These are phyloP conservation scores for Fraxinus baroniana DNA, from an alignment of 305 asterid species.

Conservation along the genomic window DNA sequence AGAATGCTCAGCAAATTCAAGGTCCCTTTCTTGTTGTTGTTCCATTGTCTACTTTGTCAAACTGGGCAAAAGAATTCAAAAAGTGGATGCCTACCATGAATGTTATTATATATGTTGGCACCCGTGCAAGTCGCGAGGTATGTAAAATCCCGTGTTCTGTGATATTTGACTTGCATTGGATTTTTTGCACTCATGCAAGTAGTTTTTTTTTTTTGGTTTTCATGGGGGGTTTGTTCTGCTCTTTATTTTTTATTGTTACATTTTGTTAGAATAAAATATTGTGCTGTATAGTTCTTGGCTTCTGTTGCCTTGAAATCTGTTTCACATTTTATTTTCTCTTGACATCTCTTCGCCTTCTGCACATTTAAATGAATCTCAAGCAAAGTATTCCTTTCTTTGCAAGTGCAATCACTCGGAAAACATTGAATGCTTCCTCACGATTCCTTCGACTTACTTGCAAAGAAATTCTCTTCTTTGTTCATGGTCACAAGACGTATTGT, in stretches of 20 bases:
- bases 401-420: conserved; percentile 8
- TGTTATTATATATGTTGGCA: conserved; percentile 88
- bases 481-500: conserved; percentile 1
- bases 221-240: conserved; percentile 7
- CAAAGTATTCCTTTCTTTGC: neutral
- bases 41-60: conserved; percentile 93
- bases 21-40: conserved; percentile 99
- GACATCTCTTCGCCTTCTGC: conserved; percentile 12
- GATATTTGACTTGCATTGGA: conserved; percentile 11
- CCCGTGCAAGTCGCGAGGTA: conserved; percentile 99
- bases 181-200: conserved; percentile 15
- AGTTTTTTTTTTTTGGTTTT: neutral
- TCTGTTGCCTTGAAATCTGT: neutral
- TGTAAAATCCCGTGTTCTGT: conserved; percentile 10
- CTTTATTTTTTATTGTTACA: neutral
- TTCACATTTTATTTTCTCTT: neutral
- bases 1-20: conserved; percentile 91
- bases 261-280: neutral
- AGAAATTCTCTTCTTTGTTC: conserved; percentile 2
- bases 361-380: conserved; percentile 18
- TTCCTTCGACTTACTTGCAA: neutral
- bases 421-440: neutral
- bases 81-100: conserved; percentile 97
- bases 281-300: neutral
- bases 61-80: conserved; percentile 98